Conservation (phyloP, 257 asterid species). For the Pogostemon cablin region DNA sequence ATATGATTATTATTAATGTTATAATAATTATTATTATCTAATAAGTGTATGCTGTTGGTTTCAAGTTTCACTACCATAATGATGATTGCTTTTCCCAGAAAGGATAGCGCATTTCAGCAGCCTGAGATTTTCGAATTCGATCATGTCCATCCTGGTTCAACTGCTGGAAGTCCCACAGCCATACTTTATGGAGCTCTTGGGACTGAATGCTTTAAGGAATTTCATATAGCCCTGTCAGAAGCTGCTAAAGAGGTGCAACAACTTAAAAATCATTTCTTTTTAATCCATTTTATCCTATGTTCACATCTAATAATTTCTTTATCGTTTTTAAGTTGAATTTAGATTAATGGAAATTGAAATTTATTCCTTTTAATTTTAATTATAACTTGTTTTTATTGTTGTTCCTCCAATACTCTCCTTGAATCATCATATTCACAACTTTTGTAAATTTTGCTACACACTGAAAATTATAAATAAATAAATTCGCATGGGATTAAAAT, state of each 20-base stretch:
- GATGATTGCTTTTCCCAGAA: constrained; percentile 46
- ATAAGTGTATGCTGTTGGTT: constrained; percentile 26
- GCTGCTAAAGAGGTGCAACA: constrained; percentile 72
- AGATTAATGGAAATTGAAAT: no score
- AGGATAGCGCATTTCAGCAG: constrained; percentile 68
- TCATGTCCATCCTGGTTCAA: constrained; percentile 87
- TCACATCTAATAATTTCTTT: constrained; percentile 20
- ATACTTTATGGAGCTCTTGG: constrained; percentile 95
- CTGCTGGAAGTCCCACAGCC: constrained; percentile 64
- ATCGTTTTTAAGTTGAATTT: not conserved
- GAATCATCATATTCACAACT: no score
- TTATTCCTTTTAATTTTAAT: no score
- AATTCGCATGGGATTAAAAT: no score
- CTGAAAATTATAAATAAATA: no score
- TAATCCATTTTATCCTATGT: constrained; percentile 4
- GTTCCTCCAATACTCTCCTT: no score
- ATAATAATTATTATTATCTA: not conserved
- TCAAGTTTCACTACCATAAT: constrained; percentile 24
- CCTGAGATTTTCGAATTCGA: constrained; percentile 95
- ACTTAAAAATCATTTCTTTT: constrained; percentile 22
- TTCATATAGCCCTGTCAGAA: constrained; percentile 67
- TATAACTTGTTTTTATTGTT: no score
- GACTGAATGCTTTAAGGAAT: constrained; percentile 81
- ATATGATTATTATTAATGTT: no score
- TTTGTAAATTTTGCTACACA: no score